These are phyloP conservation scores for Papilionanthe hybrid DNA, from an alignment of 116 monocot species.

Conservation along the genomic window DNA sequence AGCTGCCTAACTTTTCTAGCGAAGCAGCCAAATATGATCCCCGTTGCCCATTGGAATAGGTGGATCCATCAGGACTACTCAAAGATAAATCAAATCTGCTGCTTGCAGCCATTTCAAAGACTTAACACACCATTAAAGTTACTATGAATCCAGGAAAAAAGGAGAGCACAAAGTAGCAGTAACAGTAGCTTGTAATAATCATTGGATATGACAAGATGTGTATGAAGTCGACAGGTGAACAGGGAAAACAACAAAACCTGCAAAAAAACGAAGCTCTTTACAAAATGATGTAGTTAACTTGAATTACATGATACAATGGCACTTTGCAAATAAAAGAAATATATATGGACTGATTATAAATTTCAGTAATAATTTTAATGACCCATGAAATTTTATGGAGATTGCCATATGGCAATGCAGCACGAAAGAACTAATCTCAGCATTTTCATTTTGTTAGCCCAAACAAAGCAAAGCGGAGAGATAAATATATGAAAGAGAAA, in stretches of 20 bases:
- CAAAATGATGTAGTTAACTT: no score
- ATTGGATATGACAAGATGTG: not conserved
- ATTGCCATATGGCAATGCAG: not conserved
- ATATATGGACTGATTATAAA: not conserved
- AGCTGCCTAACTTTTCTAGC: slow-evolving; percentile 38
- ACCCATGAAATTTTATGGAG: not conserved
- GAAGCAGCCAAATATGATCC: slow-evolving; percentile 20
- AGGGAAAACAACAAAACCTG: not conserved
- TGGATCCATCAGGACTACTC: slow-evolving; percentile 36
- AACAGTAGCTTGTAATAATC: not conserved
- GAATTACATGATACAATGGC: not conserved
- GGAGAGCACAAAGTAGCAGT: not conserved
- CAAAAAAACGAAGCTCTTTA: not conserved
- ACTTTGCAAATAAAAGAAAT: not conserved
- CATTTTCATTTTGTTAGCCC: no score
- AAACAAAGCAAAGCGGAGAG: not conserved
- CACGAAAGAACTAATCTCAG: not conserved
- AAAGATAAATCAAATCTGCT: slow-evolving; percentile 39
- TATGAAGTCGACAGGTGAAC: not conserved
- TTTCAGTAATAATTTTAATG: not conserved
- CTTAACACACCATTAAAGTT: not conserved
- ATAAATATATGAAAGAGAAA: not conserved
- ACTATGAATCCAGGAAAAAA: not conserved
- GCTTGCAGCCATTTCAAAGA: slow-evolving; percentile 32
- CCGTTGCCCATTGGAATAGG: slow-evolving; percentile 30